phyloP scores from a whole-genome alignment of 345 rosid genomes.

The Syzygium aromaticum region DNA sequence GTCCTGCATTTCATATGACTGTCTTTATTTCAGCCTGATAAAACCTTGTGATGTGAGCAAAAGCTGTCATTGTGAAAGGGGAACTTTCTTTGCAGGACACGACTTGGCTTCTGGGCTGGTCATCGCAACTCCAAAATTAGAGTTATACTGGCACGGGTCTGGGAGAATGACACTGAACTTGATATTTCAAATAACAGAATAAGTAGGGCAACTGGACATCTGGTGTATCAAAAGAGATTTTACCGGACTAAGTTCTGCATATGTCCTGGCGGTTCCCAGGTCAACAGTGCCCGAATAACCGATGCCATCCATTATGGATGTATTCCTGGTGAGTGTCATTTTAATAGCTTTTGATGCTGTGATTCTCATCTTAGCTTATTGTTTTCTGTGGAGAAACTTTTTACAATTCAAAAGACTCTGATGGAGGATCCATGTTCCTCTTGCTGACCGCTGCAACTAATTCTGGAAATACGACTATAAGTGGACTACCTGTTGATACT shows the following conservation, averaged over 20 bases:
- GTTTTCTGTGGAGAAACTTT: not conserved
- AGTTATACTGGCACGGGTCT: conserved; percentile 84
- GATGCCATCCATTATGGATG: conserved; percentile 98
- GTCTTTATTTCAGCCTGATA: not conserved
- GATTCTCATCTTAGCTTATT: not conserved
- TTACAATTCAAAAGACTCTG: not conserved
- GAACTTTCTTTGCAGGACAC: conserved; percentile 48
- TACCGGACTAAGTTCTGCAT: conserved; percentile 83
- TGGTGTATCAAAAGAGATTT: conserved; percentile 86
- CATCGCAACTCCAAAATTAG: conserved; percentile 91
- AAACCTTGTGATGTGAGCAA: not conserved
- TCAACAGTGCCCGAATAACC: conserved; percentile 91
- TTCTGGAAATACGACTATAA: not conserved
- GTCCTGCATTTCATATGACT: not conserved
- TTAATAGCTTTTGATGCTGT: not conserved
- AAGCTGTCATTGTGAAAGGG: not conserved
- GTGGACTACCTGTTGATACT: not conserved
- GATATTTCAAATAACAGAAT: conserved; percentile 85
- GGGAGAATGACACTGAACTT: conserved; percentile 96
- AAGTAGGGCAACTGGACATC: conserved; percentile 73
- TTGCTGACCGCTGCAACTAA: not conserved
- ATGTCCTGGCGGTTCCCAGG: conserved; percentile 99
- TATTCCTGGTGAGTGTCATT: conserved; percentile 61
- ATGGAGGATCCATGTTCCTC: not conserved
- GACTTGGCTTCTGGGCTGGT: conserved; percentile 97